phyloP scores from a whole-genome alignment of 768 basidiomycete genomes.

The Trichaptum fuscoviolaceum region DNA sequence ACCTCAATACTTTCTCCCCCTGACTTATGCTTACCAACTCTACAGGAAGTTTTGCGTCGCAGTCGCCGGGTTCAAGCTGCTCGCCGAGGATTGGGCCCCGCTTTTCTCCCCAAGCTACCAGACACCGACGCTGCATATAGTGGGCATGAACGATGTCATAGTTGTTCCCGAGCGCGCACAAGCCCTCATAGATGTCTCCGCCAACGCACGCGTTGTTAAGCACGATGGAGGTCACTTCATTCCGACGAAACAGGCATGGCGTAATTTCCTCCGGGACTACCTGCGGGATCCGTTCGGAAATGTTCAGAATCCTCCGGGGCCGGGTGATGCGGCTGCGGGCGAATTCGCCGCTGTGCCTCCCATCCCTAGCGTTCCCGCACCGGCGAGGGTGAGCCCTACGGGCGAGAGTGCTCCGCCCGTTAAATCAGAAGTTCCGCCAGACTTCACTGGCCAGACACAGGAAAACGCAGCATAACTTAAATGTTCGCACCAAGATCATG shows the following conservation, averaged over 20 bases:
- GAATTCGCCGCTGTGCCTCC: background rate
- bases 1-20: background rate
- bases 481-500: too few species aligned
- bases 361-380: background rate
- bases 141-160: conserved; percentile 74
- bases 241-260: conserved; percentile 72
- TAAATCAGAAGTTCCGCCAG: background rate
- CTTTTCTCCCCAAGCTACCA: conserved; percentile 48
- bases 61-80: conserved; percentile 65
- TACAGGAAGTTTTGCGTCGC: conserved; percentile 66
- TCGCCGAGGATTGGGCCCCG: conserved; percentile 38
- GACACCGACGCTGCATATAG: conserved; percentile 73
- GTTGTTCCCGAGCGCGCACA: conserved; percentile 66
- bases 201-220: conserved; percentile 57
- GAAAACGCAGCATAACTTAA: background rate
- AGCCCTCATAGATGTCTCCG: conserved; percentile 48
- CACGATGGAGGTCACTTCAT: conserved; percentile 90
- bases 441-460: background rate
- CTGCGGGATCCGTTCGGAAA: conserved; percentile 45
- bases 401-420: background rate
- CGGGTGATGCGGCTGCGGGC: conserved; percentile 21
- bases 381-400: background rate
- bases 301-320: conserved; percentile 34
- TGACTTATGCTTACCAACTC: background rate
- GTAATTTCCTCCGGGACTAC: conserved; percentile 67